These are phyloP conservation scores for Thamnidium elegans DNA, from an alignment of 192 early-diverging fungal genomes.

Conservation along the genomic window DNA sequence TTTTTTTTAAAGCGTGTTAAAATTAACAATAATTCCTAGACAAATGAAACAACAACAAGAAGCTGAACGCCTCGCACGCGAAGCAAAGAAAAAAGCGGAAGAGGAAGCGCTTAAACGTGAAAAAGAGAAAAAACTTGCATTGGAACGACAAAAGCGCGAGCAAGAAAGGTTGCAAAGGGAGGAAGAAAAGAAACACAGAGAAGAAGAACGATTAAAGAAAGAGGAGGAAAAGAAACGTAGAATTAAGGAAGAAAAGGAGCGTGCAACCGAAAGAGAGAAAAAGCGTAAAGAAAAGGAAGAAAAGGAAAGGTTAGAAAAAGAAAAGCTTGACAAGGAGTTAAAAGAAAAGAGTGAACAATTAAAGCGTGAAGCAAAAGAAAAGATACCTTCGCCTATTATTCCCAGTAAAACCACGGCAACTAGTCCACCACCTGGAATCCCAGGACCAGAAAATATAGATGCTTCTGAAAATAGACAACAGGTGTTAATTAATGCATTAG, in stretches of 20 bases:
- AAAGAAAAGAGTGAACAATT: constrained; percentile 10
- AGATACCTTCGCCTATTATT: not conserved
- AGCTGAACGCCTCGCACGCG: constrained; percentile 47
- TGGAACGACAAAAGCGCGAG: constrained; percentile 58
- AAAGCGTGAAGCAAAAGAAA: not conserved
- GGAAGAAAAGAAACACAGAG: constrained; percentile 40
- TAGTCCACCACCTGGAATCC: not conserved
- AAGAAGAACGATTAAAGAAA: constrained; percentile 54
- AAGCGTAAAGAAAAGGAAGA: constrained; percentile 40
- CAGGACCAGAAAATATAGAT: not conserved
- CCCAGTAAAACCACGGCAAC: not conserved
- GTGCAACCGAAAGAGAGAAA: constrained; percentile 37
- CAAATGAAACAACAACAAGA: constrained; percentile 68
- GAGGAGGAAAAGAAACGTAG: constrained; percentile 57
- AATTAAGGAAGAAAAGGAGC: constrained; percentile 44
- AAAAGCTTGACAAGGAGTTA: constrained; percentile 45
- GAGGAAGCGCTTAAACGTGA: constrained; percentile 52
- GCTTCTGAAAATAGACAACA: constrained; percentile 20
- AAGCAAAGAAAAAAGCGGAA: constrained; percentile 54
- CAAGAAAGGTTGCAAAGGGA: constrained; percentile 50
- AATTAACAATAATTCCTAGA: constrained; percentile 36
- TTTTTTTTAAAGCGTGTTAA: not conserved
- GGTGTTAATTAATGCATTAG: constrained; percentile 17
- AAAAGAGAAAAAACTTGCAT: constrained; percentile 56
- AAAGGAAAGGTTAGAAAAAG: constrained; percentile 45